phyloP scores from a whole-genome alignment of 2,329 filamentous ascomycete species.

The Fusarium sp. region DNA sequence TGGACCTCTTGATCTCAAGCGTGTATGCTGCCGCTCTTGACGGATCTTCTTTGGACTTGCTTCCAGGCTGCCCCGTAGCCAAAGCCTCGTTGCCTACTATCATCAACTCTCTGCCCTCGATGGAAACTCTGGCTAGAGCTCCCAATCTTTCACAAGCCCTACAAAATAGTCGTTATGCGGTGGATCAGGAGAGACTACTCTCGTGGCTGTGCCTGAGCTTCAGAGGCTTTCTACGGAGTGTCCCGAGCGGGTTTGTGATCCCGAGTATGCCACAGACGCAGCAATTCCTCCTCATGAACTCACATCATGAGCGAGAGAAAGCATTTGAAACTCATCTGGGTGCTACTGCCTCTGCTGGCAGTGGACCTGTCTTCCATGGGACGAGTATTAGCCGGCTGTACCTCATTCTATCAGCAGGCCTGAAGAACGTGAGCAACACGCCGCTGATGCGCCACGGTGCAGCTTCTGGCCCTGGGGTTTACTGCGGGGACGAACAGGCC shows the following conservation, averaged over 20 bases:
- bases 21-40: background rate
- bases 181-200: background rate
- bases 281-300: background rate
- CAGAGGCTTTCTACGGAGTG: background rate
- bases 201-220: background rate
- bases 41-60: background rate
- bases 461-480: background rate
- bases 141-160: background rate
- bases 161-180: background rate
- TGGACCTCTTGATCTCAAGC: background rate
- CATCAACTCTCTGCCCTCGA: background rate
- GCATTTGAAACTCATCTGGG: background rate
- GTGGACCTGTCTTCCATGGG: background rate
- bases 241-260: background rate
- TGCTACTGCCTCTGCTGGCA: background rate
- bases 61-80: background rate
- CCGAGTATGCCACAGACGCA: background rate
- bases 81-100: background rate
- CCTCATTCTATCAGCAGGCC: background rate
- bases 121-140: background rate
- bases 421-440: background rate
- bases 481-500: background rate
- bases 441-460: background rate
- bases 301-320: background rate
- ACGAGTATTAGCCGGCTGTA: background rate